A percentile compares a stretch with the other conserved stretches of the same genome.
These are phyloP conservation scores for Scleroderma citrinum DNA, from an alignment of 768 basidiomycete species.

Conservation along the genomic window DNA sequence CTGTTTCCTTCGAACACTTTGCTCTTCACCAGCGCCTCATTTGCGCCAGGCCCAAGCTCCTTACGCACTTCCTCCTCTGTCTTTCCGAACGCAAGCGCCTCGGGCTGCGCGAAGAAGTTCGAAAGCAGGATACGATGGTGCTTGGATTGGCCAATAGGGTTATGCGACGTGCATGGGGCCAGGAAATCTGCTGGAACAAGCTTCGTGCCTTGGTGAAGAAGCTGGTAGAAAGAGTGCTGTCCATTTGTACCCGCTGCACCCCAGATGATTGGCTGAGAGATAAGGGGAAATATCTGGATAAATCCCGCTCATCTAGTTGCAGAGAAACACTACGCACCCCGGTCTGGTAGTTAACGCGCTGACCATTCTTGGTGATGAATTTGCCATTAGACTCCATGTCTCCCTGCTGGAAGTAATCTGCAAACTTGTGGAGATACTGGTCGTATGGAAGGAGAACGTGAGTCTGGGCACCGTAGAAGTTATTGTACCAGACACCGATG, in stretches of 20 bases:
- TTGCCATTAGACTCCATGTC: conserved; percentile 99
- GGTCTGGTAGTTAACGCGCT: conserved; percentile 92
- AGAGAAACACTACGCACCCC: conserved; percentile 53
- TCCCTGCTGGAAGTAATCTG: conserved; percentile 99
- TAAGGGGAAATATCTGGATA: background rate
- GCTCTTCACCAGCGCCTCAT: conserved; percentile 84
- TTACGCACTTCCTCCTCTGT: conserved; percentile 78
- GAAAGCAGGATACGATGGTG: conserved; percentile 93
- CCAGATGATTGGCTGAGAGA: conserved; percentile 89
- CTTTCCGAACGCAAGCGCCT: conserved; percentile 97
- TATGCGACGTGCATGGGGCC: conserved; percentile 83
- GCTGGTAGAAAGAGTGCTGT: conserved; percentile 99
- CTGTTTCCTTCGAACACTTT: conserved; percentile 98
- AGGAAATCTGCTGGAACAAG: conserved; percentile 89
- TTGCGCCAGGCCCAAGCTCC: conserved; percentile 65
- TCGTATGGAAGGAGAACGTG: conserved; percentile 95
- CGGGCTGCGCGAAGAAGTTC: conserved; percentile 98
- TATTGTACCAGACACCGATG: conserved; percentile 97
- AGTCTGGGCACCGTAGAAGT: conserved; percentile 96
- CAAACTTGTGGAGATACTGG: conserved; percentile 98
- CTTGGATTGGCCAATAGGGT: conserved; percentile 80
- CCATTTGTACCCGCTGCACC: conserved; percentile 98
- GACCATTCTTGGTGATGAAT: conserved; percentile 88
- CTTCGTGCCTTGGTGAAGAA: conserved; percentile 92
- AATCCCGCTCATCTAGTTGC: background rate